Percentiles rank a stretch among this genome's conserved stretches.
Evolutionary conservation across 2,329 filamentous ascomycete genomes (phyloP).

Genomic region (Eurotiales sp.): DNA sequence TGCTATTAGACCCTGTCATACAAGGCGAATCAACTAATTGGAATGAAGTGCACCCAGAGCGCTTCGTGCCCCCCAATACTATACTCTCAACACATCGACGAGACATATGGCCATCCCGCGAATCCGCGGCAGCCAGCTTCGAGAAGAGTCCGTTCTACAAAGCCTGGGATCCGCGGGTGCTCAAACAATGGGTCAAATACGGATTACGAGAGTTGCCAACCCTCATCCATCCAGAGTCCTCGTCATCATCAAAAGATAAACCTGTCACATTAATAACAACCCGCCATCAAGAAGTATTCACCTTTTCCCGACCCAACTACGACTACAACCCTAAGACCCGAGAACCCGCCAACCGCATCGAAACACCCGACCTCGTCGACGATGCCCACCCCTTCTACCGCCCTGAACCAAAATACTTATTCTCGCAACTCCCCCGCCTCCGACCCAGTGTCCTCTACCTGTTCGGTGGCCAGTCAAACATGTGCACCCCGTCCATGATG

Average conservation of each 20-base stretch:
- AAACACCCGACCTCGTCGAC: conserved; percentile 44
- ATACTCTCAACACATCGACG: conserved; percentile 66
- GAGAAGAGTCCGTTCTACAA: conserved; percentile 70
- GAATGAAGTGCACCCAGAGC: conserved; percentile 18
- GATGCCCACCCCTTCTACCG: conserved; percentile 42
- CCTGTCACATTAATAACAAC: conserved; percentile 70
- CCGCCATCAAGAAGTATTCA: conserved; percentile 77
- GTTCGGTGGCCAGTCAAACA: conserved; percentile 41
- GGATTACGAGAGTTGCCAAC: conserved; percentile 76
- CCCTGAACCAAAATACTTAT: conserved; percentile 37
- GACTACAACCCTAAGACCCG: conserved; percentile 55
- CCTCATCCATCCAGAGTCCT: conserved; percentile 30
- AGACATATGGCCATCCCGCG: conserved; percentile 76
- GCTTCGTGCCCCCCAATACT: conserved; percentile 34
- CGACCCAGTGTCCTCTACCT: conserved; percentile 46
- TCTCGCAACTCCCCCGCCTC: conserved; percentile 39
- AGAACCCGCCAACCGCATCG: conserved; percentile 37
- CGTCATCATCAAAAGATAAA: conserved; percentile 24
- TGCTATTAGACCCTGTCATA: conserved; percentile 84
- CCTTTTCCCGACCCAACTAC: conserved; percentile 46
- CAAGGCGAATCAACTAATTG: conserved; percentile 45
- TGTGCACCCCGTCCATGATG: conserved; percentile 36
- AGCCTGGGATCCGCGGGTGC: conserved; percentile 74
- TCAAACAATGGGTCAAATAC: conserved; percentile 68
- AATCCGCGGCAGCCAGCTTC: conserved; percentile 65